A percentile compares a stretch with the other conserved stretches of the same genome.
Evolutionary conservation across 495 filamentous ascomycete genomes (phyloP).

Genomic region (Hypoxylon perforatum): DNA sequence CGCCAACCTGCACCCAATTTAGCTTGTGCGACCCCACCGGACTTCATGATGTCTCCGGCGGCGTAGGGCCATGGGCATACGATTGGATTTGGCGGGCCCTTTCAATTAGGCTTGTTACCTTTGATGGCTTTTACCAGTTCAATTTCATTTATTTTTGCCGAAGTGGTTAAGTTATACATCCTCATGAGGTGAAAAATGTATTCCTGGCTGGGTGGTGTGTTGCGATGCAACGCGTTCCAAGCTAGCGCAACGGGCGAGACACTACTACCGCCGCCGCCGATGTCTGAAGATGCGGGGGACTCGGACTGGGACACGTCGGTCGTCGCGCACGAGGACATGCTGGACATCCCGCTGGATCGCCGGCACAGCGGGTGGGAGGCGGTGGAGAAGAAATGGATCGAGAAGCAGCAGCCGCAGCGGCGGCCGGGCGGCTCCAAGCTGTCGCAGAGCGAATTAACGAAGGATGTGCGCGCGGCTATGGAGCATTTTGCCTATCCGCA

Average conservation of each 20-base stretch:
- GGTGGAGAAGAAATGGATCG: slow-evolving; percentile 40
- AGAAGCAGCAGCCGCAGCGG: slow-evolving; percentile 12
- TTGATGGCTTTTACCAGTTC: too few relatives aligned
- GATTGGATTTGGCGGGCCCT: too few relatives aligned
- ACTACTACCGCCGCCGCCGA: not conserved
- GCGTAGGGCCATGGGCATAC: too few relatives aligned
- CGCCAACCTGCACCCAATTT: not conserved
- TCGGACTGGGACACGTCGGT: slow-evolving; percentile 43
- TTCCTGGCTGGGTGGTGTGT: not conserved
- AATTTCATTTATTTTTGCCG: not conserved
- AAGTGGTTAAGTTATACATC: too few relatives aligned
- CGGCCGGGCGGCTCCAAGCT: slow-evolving; percentile 3
- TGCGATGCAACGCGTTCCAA: not conserved
- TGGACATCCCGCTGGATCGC: slow-evolving; percentile 30
- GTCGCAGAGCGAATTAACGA: slow-evolving; percentile 20
- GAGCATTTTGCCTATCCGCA: slow-evolving; percentile 41
- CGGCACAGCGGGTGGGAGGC: slow-evolving; percentile 45
- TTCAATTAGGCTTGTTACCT: not conserved
- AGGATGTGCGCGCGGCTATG: slow-evolving; percentile 21
- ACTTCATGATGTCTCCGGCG: slow-evolving; percentile 17
- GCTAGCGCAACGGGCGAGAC: not conserved
- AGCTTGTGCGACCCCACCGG: slow-evolving; percentile 13
- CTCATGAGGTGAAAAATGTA: not conserved
- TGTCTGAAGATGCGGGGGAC: slow-evolving; percentile 3
- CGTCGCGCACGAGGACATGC: slow-evolving; percentile 25